Percentiles rank a stretch among this genome's conserved stretches.
These are phyloP conservation scores for Xylariaceae sp. DNA, from an alignment of 2,329 filamentous ascomycete genomes.

Conservation along the genomic window DNA sequence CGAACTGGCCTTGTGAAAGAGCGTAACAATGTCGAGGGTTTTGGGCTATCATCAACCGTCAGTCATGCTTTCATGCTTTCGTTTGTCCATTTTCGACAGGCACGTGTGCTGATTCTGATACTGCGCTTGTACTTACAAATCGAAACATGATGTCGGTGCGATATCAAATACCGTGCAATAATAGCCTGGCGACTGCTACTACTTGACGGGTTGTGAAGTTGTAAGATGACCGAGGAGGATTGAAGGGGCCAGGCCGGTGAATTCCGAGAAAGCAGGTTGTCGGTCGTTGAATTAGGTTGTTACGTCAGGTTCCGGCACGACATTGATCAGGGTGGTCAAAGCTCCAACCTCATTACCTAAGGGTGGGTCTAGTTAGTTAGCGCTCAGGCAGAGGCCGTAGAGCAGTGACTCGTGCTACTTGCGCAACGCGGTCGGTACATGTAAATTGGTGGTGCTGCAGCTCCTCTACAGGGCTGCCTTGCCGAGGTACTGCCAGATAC, in stretches of 20 bases:
- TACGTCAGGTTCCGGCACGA: neutral
- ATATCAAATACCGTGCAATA: neutral
- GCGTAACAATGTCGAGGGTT: slow-evolving; percentile 83
- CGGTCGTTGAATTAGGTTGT: neutral
- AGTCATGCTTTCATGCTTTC: slow-evolving; percentile 5
- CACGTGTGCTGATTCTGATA: neutral
- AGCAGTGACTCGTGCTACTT: too few species aligned
- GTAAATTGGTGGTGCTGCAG: too few species aligned
- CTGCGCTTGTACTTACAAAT: slow-evolving; percentile 15
- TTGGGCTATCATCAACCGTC: slow-evolving; percentile 51
- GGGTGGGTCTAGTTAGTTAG: too few species aligned
- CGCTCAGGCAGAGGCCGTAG: too few species aligned
- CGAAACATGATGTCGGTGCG: slow-evolving; percentile 16
- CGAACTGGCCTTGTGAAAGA: slow-evolving; percentile 82
- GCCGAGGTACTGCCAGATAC: too few species aligned
- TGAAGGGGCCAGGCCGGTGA: neutral
- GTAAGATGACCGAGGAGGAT: neutral
- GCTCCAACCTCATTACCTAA: too few species aligned
- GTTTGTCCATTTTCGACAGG: neutral
- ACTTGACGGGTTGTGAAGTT: neutral
- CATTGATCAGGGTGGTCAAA: neutral
- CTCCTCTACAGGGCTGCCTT: too few species aligned
- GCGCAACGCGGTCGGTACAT: too few species aligned
- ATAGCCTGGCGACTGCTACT: neutral
- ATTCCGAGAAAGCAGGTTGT: neutral